Percentiles rank a stretch among this genome's conserved stretches.
These are phyloP conservation scores for Eucalyptus tenuipes DNA, from an alignment of 345 rosid genomes.

Conservation along the genomic window DNA sequence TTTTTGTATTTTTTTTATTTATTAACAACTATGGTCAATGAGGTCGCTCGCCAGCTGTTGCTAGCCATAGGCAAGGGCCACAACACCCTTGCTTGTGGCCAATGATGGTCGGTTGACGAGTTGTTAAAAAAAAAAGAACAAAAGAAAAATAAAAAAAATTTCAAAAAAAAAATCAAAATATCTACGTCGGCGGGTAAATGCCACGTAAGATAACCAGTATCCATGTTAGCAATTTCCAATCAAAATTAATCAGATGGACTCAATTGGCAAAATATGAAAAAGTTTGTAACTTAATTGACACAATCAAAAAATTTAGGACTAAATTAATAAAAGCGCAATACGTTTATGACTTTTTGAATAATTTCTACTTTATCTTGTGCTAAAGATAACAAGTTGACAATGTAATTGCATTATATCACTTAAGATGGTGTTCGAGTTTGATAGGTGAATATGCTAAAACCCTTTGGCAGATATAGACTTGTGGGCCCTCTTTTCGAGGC, in stretches of 20 bases:
- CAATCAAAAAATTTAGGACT: neutral
- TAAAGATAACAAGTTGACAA: neutral
- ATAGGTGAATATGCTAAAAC: neutral
- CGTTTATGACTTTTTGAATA: neutral
- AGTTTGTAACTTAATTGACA: neutral
- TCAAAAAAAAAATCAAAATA: accelerated
- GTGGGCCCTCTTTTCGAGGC: neutral
- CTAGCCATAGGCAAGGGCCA: neutral
- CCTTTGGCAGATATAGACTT: neutral
- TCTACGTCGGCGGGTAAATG: accelerated
- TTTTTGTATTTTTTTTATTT: neutral
- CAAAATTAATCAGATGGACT: neutral
- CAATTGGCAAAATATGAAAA: neutral
- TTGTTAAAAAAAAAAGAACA: neutral
- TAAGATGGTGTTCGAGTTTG: neutral
- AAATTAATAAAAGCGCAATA: neutral
- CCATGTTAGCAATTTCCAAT: accelerated
- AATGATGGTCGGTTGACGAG: accelerated
- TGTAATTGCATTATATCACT: neutral
- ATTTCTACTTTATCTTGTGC: neutral
- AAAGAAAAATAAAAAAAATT: neutral
- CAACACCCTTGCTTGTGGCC: neutral
- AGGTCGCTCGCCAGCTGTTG: neutral
- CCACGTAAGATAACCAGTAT: accelerated
- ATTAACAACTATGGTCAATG: too few species aligned